Evolutionary conservation across 164 flowering plant species (phyloP).

Genomic region (Santalum album): DNA sequence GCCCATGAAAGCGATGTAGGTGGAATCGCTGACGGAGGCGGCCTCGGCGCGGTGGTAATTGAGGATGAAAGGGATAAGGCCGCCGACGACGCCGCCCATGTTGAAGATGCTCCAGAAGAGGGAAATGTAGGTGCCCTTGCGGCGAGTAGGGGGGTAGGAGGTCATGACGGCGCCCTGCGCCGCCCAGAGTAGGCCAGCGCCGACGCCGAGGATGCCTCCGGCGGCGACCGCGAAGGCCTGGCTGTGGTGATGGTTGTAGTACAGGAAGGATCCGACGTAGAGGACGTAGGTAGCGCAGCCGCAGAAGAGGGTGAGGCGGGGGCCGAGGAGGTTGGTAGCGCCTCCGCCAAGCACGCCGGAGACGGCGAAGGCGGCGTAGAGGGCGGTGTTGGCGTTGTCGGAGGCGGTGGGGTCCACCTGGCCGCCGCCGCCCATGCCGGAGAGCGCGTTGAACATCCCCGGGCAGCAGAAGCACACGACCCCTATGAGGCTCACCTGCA

Average conservation of each 20-base stretch:
- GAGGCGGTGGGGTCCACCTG: slow-evolving; percentile 76
- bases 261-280: slow-evolving; percentile 74
- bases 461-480: slow-evolving; percentile 96
- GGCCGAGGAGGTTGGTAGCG: slow-evolving; percentile 76
- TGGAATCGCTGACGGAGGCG: slow-evolving; percentile 67
- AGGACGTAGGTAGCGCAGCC: slow-evolving; percentile 79
- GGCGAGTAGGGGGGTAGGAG: slow-evolving; percentile 57
- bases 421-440: slow-evolving; percentile 98
- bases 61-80: slow-evolving; percentile 65
- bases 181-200: slow-evolving; percentile 93
- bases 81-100: slow-evolving; percentile 94
- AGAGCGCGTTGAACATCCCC: slow-evolving; percentile 93
- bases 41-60: slow-evolving; percentile 58
- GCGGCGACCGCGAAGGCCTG: slow-evolving; percentile 65
- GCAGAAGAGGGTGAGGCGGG: slow-evolving; percentile 48
- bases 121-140: slow-evolving; percentile 77
- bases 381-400: slow-evolving; percentile 90
- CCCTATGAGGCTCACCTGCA: slow-evolving; percentile 66
- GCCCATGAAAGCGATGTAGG: slow-evolving; percentile 82
- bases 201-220: slow-evolving; percentile 76
- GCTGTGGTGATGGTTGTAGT: slow-evolving; percentile 63
- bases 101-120: slow-evolving; percentile 89
- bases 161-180: slow-evolving; percentile 95
- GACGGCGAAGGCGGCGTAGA: slow-evolving; percentile 80
- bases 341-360: slow-evolving; percentile 90